Evolutionary conservation across 176 grass and related monocot genomes (phyloP), one percentile per base, ranked within the genome.

Genomic region (Thinopyrum elongatum): DNA sequence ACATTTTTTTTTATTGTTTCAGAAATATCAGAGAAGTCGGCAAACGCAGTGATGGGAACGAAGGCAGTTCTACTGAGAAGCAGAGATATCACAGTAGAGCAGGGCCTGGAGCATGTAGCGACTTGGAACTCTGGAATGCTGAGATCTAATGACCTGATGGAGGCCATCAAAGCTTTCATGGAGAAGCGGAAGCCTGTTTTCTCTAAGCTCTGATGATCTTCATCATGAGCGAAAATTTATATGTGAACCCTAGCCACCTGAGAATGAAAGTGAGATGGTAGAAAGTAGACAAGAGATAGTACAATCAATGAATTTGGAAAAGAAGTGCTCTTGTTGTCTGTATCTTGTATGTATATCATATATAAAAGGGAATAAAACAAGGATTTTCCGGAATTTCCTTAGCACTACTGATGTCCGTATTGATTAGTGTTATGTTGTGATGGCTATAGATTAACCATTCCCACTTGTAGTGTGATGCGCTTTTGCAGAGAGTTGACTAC

Each of bases 41-140:
- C 87, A 66, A 71, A 82, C 53, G 91, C 96, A 17, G 84, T 98
- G 87, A 98, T 94, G 90, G 93, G 92, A 65, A 95, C 93, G 44
- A 95, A 98, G 86, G 88, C 85, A 6, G 86, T 94, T 69, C 84
- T 94, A 84, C 82, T 98, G 65, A 89, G 89, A 88, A 95, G 96
- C 76, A 90, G 96, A 10, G 93, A 98, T 83, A 85, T 92, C 36
- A 98, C 91, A 31, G 86, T 95, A 59, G 91, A 95, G 59, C 93
- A 98, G 81, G 96, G 92, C 26, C 81, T 95, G 78, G 96, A 98
- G 44, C 85, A 98, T 86, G 91, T 90, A 19, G 93, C 93, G 0
- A 95, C 93, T 4, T 98, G 96, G 96, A 98, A 98, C 6, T 82
- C 93, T 0, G 84, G 76, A 15, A 95, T 95, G 96, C 49, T 98